Evolutionary conservation across 768 basidiomycete species (phyloP), one percentile per base, ranked within the genome.

Genomic region (Naganishia randhawae): DNA sequence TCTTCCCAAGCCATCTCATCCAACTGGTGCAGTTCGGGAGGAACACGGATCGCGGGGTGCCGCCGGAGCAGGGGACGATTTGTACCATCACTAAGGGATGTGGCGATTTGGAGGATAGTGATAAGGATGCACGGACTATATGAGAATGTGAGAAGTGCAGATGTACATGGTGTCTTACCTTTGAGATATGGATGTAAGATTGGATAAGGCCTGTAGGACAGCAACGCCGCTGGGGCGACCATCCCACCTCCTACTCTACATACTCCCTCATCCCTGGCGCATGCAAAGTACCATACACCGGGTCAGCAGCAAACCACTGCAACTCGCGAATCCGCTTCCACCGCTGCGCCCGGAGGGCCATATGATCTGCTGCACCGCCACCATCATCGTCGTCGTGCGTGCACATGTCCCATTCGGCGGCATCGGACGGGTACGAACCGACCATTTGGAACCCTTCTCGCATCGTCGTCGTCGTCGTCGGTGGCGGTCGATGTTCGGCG

Each of bases 231-330:
- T n/a, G n/a, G n/a, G n/a, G n/a, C n/a, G n/a, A n/a, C n/a, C n/a
- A n/a, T n/a, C n/a, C n/a, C n/a, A n/a, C n/a, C n/a, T n/a, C n/a
- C n/a, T n/a, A 48, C 19, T 17, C 1, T 22, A 22, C 4, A 11
- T 22, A 22, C 45, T 48, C 45, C n/a, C 25, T 22, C 45, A 48
- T 48, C 45, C n/a, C 45, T 6, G 45, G 45, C 45, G 45, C 11
- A 17, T n/a, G n/a, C 45, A 4, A 6, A 4, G n/a, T 3, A 22
- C 82, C 81, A 69, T 83, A 83, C 22, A 82, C 65, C 10, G 83
- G 82, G 73, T 83, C 83, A 54, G 68, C 74, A 10, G 73, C 71
- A 63, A 83, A 81, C 83, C 83, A 83, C 72, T 50, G 54, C 63
- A n/a, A 70, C 71, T 50, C 75, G 73, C 29, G 5, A 27, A 62